These are phyloP conservation scores for Penicillium verrucosum DNA, from an alignment of 2,329 filamentous ascomycete species.

Conservation along the genomic window DNA sequence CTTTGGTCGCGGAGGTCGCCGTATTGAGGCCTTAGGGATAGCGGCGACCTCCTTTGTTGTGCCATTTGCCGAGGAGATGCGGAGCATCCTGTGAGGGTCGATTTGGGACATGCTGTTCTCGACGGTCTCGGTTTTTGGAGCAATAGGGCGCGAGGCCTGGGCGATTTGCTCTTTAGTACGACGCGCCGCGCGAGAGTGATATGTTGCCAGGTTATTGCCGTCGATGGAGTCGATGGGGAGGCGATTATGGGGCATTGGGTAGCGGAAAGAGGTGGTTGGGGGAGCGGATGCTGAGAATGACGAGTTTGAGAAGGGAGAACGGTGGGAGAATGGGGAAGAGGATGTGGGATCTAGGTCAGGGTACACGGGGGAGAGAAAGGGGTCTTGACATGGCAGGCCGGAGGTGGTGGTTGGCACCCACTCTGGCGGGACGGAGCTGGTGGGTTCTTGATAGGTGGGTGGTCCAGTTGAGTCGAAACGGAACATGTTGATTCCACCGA, in stretches of 20 bases:
- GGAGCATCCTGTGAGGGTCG: slow-evolving; percentile 49
- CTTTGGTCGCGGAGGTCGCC: slow-evolving; percentile 67
- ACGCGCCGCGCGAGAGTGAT: slow-evolving; percentile 44
- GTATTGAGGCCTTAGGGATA: slow-evolving; percentile 55
- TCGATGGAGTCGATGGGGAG: slow-evolving; percentile 46
- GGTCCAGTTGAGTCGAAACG: slow-evolving; percentile 42
- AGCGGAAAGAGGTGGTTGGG: slow-evolving; percentile 31
- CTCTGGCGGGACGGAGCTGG: slow-evolving; percentile 23
- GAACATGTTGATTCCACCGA: slow-evolving; percentile 45
- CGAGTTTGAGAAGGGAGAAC: slow-evolving; percentile 13
- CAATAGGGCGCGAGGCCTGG: slow-evolving; percentile 49
- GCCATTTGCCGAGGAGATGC: slow-evolving; percentile 52
- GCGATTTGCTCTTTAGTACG: slow-evolving; percentile 50
- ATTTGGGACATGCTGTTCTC: slow-evolving; percentile 28
- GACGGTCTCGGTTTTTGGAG: slow-evolving; percentile 44
- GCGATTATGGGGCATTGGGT: slow-evolving; percentile 27
- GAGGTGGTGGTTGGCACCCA: slow-evolving; percentile 23
- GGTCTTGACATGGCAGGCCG: slow-evolving; percentile 15
- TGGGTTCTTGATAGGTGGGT: slow-evolving; percentile 19
- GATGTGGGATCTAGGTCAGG: slow-evolving; percentile 32
- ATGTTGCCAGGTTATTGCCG: slow-evolving; percentile 45
- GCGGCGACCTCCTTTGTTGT: slow-evolving; percentile 54
- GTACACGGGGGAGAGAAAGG: slow-evolving; percentile 16
- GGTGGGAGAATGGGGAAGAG: slow-evolving; percentile 30
- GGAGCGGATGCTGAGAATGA: slow-evolving; percentile 39